Evolutionary conservation across 768 basidiomycete species (phyloP), one percentile per base, ranked within the genome.

Genomic region (Phaeotremella skinneri): DNA sequence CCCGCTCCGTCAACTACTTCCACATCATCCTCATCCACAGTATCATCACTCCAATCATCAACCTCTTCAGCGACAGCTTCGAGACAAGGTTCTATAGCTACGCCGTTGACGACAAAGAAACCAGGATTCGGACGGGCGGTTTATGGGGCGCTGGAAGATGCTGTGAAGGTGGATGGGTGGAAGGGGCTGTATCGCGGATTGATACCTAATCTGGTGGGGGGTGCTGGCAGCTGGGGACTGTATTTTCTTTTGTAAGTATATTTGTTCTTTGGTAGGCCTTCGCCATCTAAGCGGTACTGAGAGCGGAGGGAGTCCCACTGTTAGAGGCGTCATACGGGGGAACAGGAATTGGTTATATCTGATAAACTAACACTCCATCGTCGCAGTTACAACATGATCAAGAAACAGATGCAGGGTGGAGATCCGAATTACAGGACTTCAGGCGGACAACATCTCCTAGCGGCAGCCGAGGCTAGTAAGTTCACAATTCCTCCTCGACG

Each of bases 171-270:
- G 34, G 84, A 89, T 57, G 94, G 96, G 4, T 88, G 85, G 84
- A 82, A 78, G 60, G 94, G 93, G 0, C 79, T 98, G 49, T 98
- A 98, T 76, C 83, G 94, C 54, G 96, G 96, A 16, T 80, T 98
- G 30, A 83, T 85, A 0, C 85, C 92, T 1, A 99, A 98, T 76
- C 83, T 97, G 59, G 89, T 90, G 0, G 96, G 94, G 13, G 97
- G 97, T 64, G 91, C 93, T 20, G 86, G 87, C 6, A 93, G 91
- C 68, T 99, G 96, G 96, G 96, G 96, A 0, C 78, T 97, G 25
- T 99, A 99, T 78, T 99, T 99, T 79, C 83, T 94, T 62, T 94
- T 96, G 96, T 97, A 74, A 78, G 91, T 83, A n/a, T n/a, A n/a
- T n/a, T n/a, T n/a, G n/a, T n/a, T n/a, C n/a, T n/a, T n/a, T n/a